These are phyloP conservation scores for Metschnikowia colocasiae DNA, from an alignment of 805 yeast species.

Conservation along the genomic window DNA sequence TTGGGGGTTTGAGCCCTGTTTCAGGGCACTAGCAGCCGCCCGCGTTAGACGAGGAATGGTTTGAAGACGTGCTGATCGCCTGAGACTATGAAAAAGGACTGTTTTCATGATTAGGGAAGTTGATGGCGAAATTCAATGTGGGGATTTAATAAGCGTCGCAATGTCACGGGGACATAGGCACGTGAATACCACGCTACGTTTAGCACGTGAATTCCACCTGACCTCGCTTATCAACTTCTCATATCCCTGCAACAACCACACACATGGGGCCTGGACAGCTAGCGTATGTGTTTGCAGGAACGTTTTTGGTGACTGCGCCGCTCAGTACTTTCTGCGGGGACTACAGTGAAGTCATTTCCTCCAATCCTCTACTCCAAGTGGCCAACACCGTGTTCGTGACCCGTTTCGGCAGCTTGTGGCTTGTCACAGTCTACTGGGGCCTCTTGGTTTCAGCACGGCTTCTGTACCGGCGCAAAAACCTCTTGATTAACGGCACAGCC, in stretches of 20 bases:
- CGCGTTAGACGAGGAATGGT: background rate
- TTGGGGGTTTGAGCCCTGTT: constrained; percentile 52
- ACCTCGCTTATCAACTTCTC: background rate
- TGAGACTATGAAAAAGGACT: background rate
- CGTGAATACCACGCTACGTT: background rate
- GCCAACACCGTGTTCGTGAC: constrained; percentile 24
- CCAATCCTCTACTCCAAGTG: constrained; percentile 11
- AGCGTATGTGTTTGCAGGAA: constrained; percentile 7
- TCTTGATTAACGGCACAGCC: background rate
- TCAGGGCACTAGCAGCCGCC: background rate
- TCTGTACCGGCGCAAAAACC: background rate
- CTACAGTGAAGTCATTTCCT: constrained; percentile 14
- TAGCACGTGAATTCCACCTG: background rate
- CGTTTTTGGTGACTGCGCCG: constrained; percentile 24
- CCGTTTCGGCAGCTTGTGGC: constrained; percentile 30
- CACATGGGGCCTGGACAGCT: background rate
- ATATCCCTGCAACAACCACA: background rate
- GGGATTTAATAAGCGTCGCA: constrained; percentile 4
- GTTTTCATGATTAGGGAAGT: background rate
- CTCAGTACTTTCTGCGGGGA: constrained; percentile 13
- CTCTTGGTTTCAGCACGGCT: constrained; percentile 6
- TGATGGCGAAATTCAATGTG: background rate
- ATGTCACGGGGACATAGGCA: background rate
- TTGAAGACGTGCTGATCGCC: background rate
- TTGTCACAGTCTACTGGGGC: constrained; percentile 20